phyloP scores from a whole-genome alignment of 176 grass and related monocot genomes.

The Musa troglodytarum region DNA sequence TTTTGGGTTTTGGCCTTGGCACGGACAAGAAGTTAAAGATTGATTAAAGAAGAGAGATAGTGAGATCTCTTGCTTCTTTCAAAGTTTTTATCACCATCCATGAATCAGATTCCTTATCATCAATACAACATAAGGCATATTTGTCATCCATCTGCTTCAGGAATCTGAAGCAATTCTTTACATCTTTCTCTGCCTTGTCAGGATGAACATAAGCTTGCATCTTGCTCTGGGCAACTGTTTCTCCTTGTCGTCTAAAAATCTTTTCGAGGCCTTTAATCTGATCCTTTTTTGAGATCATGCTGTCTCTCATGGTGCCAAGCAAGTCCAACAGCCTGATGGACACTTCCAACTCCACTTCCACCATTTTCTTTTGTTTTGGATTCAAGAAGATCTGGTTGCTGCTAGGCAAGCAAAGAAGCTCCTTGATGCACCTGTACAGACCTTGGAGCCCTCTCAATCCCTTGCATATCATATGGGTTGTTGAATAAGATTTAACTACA shows the following conservation, averaged over 20 bases:
- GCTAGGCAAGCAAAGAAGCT: background rate
- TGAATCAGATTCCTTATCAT: background rate
- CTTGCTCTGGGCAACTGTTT: background rate
- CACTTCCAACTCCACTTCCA: conserved; percentile 1
- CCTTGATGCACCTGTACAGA: background rate
- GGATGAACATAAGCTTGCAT: background rate
- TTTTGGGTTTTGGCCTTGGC: background rate
- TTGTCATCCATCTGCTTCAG: conserved; percentile 8
- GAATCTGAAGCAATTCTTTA: conserved; percentile 1
- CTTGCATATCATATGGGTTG: background rate
- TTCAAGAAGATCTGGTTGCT: background rate
- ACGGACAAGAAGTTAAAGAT: conserved; percentile 11
- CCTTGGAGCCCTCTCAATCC: background rate
- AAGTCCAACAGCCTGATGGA: conserved; percentile 8
- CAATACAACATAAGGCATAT: background rate
- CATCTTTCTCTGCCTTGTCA: background rate
- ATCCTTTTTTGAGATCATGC: background rate
- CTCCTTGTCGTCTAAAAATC: background rate
- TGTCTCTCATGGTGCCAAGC: background rate
- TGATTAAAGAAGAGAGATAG: background rate
- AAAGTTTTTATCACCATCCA: background rate
- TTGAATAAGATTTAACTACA: background rate
- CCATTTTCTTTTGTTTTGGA: background rate
- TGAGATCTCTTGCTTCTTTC: conserved; percentile 10
- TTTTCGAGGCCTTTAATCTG: background rate